These are phyloP conservation scores for Oryza australiensis DNA, from an alignment of 176 grass and related monocot species.

Conservation along the genomic window DNA sequence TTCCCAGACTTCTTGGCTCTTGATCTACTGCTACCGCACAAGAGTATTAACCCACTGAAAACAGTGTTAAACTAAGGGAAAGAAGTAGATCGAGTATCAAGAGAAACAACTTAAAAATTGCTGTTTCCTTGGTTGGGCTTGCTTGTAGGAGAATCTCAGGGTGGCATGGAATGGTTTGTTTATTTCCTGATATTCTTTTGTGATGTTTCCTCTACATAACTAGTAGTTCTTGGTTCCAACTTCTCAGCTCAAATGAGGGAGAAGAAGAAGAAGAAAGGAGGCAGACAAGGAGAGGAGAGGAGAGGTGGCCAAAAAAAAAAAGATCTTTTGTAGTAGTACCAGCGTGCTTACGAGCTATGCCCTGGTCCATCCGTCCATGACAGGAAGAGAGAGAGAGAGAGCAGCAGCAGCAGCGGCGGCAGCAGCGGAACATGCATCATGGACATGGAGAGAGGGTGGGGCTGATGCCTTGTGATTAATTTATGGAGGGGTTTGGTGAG, in stretches of 20 bases:
- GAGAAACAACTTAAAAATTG: constrained; percentile 21
- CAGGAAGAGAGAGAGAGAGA: not conserved
- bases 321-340: constrained; percentile 48
- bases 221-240: constrained; percentile 28
- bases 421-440: constrained; percentile 37
- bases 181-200: constrained; percentile 7
- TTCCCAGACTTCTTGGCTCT: constrained; percentile 25
- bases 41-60: not conserved
- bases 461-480: constrained; percentile 44
- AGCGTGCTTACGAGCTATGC: constrained; percentile 21
- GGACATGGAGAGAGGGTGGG: constrained; percentile 43
- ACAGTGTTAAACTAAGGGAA: not conserved
- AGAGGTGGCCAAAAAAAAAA: constrained; percentile 41
- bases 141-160: constrained; percentile 19
- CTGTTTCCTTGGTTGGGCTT: constrained; percentile 14
- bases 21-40: not conserved
- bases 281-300: constrained; percentile 24
- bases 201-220: constrained; percentile 42
- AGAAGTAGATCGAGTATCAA: constrained; percentile 24
- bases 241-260: constrained; percentile 26
- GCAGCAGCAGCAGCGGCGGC: no score
- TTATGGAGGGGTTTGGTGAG: constrained; percentile 40
- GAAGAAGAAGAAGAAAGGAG: constrained; percentile 24
- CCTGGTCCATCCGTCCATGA: constrained; percentile 33
- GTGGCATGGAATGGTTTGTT: not conserved